These are phyloP conservation scores for Grosmannia clavigera DNA, from an alignment of 2,329 filamentous ascomycete species.

Conservation along the genomic window DNA sequence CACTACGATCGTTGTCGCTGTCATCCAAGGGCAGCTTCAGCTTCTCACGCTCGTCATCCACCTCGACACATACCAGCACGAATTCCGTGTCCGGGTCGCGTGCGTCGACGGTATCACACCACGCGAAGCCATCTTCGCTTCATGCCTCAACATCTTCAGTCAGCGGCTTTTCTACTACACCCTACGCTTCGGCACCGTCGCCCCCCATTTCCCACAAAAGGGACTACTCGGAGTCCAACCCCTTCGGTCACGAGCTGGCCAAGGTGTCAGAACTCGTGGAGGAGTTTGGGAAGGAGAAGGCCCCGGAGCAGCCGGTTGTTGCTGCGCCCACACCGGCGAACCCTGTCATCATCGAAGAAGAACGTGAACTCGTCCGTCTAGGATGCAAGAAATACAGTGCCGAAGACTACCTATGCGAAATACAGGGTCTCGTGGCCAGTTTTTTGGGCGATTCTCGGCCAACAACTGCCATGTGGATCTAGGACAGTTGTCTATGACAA, in stretches of 20 bases:
- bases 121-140: slow-evolving; percentile 9
- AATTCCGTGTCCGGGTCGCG: slow-evolving; percentile 29
- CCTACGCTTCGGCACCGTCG: slow-evolving; percentile 9
- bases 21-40: slow-evolving; percentile 44
- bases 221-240: slow-evolving; percentile 39
- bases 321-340: not conserved
- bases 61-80: slow-evolving; percentile 36
- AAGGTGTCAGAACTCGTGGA: slow-evolving; percentile 90
- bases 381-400: slow-evolving; percentile 65
- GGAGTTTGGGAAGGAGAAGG: slow-evolving; percentile 56
- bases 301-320: not conserved
- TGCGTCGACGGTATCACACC: slow-evolving; percentile 17
- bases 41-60: slow-evolving; percentile 46
- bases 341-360: slow-evolving; percentile 54
- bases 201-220: slow-evolving; percentile 25
- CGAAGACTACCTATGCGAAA: slow-evolving; percentile 73
- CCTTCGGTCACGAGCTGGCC: slow-evolving; percentile 80
- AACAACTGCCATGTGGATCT: slow-evolving; percentile 36
- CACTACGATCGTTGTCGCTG: slow-evolving; percentile 36
- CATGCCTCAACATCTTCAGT: not conserved
- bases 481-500: slow-evolving; percentile 1
- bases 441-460: slow-evolving; percentile 37
- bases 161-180: slow-evolving; percentile 4
- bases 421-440: slow-evolving; percentile 53
- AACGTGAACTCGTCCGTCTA: slow-evolving; percentile 53